Conservation (phyloP, 1,284 basidiomycete genomes). For the Cystobasidium slooffiae region DNA sequence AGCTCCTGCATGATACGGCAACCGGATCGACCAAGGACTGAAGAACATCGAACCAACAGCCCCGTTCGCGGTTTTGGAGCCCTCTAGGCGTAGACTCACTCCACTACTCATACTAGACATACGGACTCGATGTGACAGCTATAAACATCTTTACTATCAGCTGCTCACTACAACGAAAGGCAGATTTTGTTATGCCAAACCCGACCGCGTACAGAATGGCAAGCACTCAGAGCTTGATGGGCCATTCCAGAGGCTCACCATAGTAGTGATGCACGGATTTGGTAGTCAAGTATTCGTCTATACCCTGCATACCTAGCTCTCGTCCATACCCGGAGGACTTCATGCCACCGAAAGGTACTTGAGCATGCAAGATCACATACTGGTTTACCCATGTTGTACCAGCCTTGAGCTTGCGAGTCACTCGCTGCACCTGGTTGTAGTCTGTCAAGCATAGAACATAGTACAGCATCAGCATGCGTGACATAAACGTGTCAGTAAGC, state of each 20-base stretch:
- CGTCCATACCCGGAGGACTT: conserved; percentile 79
- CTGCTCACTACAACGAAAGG: too few relatives aligned
- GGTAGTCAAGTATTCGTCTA: conserved; percentile 81
- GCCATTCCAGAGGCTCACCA: conserved; percentile 77
- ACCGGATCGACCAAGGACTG: too few relatives aligned
- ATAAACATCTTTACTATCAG: too few relatives aligned
- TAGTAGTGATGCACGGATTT: conserved; percentile 88
- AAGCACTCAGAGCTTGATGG: conserved; percentile 52
- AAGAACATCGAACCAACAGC: too few relatives aligned
- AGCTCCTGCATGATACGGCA: not conserved
- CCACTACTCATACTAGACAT: too few relatives aligned
- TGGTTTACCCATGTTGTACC: conserved; percentile 75
- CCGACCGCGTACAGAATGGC: too few relatives aligned
- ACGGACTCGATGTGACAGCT: too few relatives aligned
- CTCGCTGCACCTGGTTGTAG: conserved; percentile 60
- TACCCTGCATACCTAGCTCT: conserved; percentile 79
- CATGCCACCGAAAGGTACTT: conserved; percentile 94
- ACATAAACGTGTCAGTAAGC: too few relatives aligned
- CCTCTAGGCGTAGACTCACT: too few relatives aligned
- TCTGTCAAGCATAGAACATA: not conserved
- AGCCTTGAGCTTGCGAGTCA: conserved; percentile 78
- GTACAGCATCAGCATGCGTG: not conserved
- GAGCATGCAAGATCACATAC: conserved; percentile 62
- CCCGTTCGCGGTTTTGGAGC: too few relatives aligned
- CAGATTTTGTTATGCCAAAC: too few relatives aligned